A percentile compares a stretch with the other conserved stretches of the same genome.
phyloP scores from a whole-genome alignment of 1,284 basidiomycete species.

The Sanghuangporus baumii region DNA sequence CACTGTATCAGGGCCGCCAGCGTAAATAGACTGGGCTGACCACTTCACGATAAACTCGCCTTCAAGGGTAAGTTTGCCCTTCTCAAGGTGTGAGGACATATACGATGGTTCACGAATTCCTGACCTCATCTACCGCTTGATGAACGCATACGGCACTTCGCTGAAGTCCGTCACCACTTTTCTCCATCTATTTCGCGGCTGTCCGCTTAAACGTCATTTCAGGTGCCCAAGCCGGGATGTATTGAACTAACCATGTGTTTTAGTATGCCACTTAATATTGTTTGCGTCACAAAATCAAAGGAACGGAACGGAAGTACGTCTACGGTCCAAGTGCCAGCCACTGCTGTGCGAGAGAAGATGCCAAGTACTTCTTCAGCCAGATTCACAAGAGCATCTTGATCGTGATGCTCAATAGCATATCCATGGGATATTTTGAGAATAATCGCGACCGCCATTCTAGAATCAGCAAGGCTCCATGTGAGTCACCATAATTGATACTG shows the following conservation, averaged over 20 bases:
- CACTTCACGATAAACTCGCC: conserved; percentile 35
- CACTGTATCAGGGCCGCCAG: conserved; percentile 23
- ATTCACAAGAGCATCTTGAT: conserved; percentile 23
- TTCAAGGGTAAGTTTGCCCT: conserved; percentile 26
- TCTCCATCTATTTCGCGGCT: conserved; percentile 33
- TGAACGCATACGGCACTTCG: conserved; percentile 33
- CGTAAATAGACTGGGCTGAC: conserved; percentile 35
- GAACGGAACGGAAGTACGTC: conserved; percentile 31
- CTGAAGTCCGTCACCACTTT: conserved; percentile 28
- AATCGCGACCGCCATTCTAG: conserved; percentile 27
- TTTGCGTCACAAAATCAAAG: not conserved
- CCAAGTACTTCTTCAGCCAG: conserved; percentile 22
- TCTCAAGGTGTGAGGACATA: conserved; percentile 31
- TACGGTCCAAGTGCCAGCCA: conserved; percentile 29
- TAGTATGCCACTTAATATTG: not conserved
- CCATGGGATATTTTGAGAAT: conserved; percentile 31
- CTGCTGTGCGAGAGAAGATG: conserved; percentile 17
- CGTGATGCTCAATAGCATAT: conserved; percentile 23
- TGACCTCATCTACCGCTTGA: conserved; percentile 36
- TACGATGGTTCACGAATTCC: conserved; percentile 35
- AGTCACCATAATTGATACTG: not conserved
- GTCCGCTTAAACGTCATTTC: conserved; percentile 39
- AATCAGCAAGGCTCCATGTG: not conserved
- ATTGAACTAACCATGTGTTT: conserved; percentile 26
- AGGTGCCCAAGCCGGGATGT: conserved; percentile 42